phyloP scores from a whole-genome alignment of 495 filamentous ascomycete genomes.

The Penicillium silybi region DNA sequence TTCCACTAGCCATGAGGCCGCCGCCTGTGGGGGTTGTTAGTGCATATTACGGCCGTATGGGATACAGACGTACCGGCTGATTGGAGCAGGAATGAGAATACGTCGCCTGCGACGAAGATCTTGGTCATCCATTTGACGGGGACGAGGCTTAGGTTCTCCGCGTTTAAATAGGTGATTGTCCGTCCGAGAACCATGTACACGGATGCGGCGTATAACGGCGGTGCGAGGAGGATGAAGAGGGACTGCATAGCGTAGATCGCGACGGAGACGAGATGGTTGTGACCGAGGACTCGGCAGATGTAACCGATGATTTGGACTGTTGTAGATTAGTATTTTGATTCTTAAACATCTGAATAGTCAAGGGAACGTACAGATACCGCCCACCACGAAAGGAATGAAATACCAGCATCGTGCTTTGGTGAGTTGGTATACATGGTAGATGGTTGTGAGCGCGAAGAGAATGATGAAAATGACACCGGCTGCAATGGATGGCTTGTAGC shows the following conservation, averaged over 20 bases:
- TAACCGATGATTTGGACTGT: constrained; percentile 60
- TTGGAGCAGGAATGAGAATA: constrained; percentile 32
- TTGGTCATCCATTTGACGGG: constrained; percentile 30
- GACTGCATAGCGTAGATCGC: constrained; percentile 37
- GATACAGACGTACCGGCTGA: constrained; percentile 16
- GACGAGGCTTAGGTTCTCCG: constrained; percentile 29
- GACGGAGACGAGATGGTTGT: constrained; percentile 21
- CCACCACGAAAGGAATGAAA: constrained; percentile 26
- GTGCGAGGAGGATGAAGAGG: constrained; percentile 43
- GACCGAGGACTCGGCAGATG: constrained; percentile 44
- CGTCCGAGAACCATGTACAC: constrained; percentile 60
- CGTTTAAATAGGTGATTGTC: constrained; percentile 43
- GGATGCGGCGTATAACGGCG: constrained; percentile 51
- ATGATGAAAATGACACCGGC: constrained; percentile 21
- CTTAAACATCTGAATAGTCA: neutral
- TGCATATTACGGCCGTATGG: neutral
- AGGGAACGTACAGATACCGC: constrained; percentile 22
- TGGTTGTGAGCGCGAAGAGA: constrained; percentile 16
- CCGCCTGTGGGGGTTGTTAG: constrained; percentile 9
- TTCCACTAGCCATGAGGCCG: constrained; percentile 17
- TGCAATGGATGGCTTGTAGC: constrained; percentile 21
- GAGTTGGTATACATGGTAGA: constrained; percentile 17
- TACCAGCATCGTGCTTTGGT: constrained; percentile 24
- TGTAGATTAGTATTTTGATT: neutral
- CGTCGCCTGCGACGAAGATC: constrained; percentile 37